Conservation (phyloP, 2,329 filamentous ascomycete genomes). For the Xylaria hypoxylon region DNA sequence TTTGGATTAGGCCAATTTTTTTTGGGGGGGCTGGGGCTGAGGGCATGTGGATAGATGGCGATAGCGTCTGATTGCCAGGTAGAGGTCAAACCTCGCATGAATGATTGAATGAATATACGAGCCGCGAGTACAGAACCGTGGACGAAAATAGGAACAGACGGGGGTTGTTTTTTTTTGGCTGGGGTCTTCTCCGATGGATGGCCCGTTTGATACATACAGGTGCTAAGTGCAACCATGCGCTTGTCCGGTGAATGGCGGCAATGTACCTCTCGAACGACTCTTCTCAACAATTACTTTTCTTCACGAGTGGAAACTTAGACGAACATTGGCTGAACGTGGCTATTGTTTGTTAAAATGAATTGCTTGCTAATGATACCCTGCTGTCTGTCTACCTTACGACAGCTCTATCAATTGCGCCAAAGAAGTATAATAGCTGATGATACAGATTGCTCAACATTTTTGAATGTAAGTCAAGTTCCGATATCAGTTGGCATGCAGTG, state of each 20-base stretch:
- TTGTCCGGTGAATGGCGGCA: neutral
- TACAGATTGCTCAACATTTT: conserved; percentile 10
- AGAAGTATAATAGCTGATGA: neutral
- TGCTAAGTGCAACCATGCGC: neutral
- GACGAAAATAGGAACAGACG: conserved; percentile 26
- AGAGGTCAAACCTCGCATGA: conserved; percentile 9
- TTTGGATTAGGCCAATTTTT: neutral
- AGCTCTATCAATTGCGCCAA: neutral
- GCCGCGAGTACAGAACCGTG: neutral
- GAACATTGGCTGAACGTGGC: neutral
- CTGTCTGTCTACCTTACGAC: neutral
- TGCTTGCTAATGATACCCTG: neutral
- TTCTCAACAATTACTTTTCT: neutral
- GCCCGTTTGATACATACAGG: neutral
- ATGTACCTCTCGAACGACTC: neutral
- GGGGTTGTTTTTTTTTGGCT: neutral
- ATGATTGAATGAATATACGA: conserved; percentile 23
- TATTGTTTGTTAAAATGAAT: neutral
- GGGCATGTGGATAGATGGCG: conserved; percentile 17
- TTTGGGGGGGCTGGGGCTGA: neutral
- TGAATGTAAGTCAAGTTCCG: neutral
- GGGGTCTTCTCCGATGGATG: neutral
- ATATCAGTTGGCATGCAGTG: conserved; percentile 11
- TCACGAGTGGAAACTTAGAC: neutral
- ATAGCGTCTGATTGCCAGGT: conserved; percentile 18